Evolutionary conservation across 176 grass and related monocot species (phyloP).

Genomic region (Neostapfia colusana): DNA sequence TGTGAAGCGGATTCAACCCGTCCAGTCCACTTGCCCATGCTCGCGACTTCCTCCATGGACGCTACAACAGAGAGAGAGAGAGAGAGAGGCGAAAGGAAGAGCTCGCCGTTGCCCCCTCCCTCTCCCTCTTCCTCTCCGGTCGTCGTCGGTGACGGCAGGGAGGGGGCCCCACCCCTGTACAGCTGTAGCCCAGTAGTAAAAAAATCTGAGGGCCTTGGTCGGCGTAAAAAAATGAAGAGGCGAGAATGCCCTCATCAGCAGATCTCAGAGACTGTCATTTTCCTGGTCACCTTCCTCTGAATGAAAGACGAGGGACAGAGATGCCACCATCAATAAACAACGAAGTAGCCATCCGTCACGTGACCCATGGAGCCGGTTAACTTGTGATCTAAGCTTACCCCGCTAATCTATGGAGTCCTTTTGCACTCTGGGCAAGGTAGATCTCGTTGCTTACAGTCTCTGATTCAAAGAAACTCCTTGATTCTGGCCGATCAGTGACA

Average conservation of each 20-base stretch:
- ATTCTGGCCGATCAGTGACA: no score
- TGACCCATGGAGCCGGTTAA: slow-evolving; percentile 1
- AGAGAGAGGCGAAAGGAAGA: no score
- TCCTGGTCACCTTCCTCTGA: slow-evolving; percentile 2
- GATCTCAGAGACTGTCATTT: slow-evolving; percentile 34
- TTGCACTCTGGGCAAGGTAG: background rate
- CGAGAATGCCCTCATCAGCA: slow-evolving; percentile 8
- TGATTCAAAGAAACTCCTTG: background rate
- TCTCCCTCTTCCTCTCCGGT: no score
- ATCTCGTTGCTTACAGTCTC: background rate
- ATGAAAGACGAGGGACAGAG: background rate
- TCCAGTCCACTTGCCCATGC: no score
- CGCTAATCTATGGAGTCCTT: background rate
- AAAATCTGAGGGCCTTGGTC: slow-evolving; percentile 20
- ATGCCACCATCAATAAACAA: slow-evolving; percentile 18
- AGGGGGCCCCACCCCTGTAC: no score
- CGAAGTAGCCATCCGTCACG: slow-evolving; percentile 16
- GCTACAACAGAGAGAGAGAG: no score
- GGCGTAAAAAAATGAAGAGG: slow-evolving; percentile 11
- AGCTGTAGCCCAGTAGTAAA: no score
- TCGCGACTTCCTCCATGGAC: no score
- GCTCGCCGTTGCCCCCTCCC: no score
- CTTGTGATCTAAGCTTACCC: background rate
- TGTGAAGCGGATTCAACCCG: no score
- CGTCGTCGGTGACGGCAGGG: no score